phyloP scores from a whole-genome alignment of 2,329 filamentous ascomycete genomes.

The Calonectria montana region DNA sequence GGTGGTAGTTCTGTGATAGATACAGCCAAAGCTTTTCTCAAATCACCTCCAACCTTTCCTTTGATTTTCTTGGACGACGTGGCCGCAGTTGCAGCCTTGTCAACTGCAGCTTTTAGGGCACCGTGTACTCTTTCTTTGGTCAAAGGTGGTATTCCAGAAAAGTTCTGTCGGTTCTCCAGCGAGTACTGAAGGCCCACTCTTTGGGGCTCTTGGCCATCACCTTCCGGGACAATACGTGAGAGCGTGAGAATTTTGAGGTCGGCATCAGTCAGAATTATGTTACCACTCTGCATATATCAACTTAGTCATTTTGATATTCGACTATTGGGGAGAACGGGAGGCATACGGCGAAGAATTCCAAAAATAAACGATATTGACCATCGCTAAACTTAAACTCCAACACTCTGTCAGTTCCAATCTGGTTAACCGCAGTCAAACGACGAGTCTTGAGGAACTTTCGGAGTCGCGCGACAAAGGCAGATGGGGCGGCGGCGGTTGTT shows the following conservation, averaged over 20 bases:
- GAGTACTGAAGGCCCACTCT: slow-evolving; percentile 82
- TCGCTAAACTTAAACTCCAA: slow-evolving; percentile 94
- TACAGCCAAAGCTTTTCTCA: slow-evolving; percentile 83
- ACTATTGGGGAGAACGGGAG: neutral
- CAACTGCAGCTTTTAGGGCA: slow-evolving; percentile 75
- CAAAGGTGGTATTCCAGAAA: slow-evolving; percentile 77
- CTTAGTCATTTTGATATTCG: slow-evolving; percentile 15
- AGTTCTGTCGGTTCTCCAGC: slow-evolving; percentile 86
- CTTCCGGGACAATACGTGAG: slow-evolving; percentile 82
- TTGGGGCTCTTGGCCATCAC: slow-evolving; percentile 86
- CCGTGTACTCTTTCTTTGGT: slow-evolving; percentile 78
- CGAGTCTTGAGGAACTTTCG: slow-evolving; percentile 91
- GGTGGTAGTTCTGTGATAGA: slow-evolving; percentile 92
- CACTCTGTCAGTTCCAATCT: slow-evolving; percentile 93
- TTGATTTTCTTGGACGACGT: slow-evolving; percentile 71
- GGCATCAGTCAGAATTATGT: slow-evolving; percentile 90
- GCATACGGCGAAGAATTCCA: slow-evolving; percentile 89
- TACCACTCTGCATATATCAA: slow-evolving; percentile 72
- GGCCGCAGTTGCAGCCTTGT: slow-evolving; percentile 64
- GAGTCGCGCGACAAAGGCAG: slow-evolving; percentile 84
- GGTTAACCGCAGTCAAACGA: slow-evolving; percentile 81
- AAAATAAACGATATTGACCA: slow-evolving; percentile 85
- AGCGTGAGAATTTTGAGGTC: slow-evolving; percentile 86
- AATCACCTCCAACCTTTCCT: slow-evolving; percentile 77
- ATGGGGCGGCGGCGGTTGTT: slow-evolving; percentile 85